phyloP scores from a whole-genome alignment of 1,139 yeast species.

The Meyerozyma guilliermondii region DNA sequence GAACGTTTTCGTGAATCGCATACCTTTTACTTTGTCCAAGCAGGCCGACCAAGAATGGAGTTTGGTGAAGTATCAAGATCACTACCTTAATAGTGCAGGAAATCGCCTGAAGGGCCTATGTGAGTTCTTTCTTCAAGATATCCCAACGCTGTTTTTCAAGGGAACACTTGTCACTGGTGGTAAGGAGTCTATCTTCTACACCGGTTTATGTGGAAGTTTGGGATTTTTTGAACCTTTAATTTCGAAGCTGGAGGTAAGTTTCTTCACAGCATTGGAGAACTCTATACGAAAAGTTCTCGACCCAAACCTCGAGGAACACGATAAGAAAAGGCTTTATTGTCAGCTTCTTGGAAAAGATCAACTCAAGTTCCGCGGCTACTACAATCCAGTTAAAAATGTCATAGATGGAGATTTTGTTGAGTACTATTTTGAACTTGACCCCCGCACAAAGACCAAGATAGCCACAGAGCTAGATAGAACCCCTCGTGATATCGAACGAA shows the following conservation, averaged over 20 bases:
- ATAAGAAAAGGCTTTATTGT: slow-evolving; percentile 14
- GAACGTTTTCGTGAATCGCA: slow-evolving; percentile 62
- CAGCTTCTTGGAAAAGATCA: slow-evolving; percentile 63
- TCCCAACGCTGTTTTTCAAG: slow-evolving; percentile 55
- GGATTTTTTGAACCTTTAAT: slow-evolving; percentile 70
- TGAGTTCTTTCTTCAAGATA: slow-evolving; percentile 68
- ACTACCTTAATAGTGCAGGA: slow-evolving; percentile 46
- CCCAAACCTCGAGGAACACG: slow-evolving; percentile 26
- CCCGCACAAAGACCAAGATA: slow-evolving; percentile 38
- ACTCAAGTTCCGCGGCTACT: slow-evolving; percentile 65
- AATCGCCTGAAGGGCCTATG: slow-evolving; percentile 49
- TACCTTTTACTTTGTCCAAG: slow-evolving; percentile 42
- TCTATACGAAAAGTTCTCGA: slow-evolving; percentile 35
- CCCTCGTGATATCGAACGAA: slow-evolving; percentile 55
- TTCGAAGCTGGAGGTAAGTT: slow-evolving; percentile 57
- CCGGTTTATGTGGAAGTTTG: slow-evolving; percentile 77
- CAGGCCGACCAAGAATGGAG: slow-evolving; percentile 48
- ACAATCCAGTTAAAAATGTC: slow-evolving; percentile 68
- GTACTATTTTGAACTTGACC: slow-evolving; percentile 35
- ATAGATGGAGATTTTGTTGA: slow-evolving; percentile 90
- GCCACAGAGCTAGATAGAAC: slow-evolving; percentile 52
- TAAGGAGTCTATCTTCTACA: slow-evolving; percentile 59
- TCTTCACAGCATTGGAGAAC: slow-evolving; percentile 52
- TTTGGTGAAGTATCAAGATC: slow-evolving; percentile 34
- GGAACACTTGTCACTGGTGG: slow-evolving; percentile 59